phyloP scores from a whole-genome alignment of 768 basidiomycete species.

The Rhodotorula sphaerocarpa region DNA sequence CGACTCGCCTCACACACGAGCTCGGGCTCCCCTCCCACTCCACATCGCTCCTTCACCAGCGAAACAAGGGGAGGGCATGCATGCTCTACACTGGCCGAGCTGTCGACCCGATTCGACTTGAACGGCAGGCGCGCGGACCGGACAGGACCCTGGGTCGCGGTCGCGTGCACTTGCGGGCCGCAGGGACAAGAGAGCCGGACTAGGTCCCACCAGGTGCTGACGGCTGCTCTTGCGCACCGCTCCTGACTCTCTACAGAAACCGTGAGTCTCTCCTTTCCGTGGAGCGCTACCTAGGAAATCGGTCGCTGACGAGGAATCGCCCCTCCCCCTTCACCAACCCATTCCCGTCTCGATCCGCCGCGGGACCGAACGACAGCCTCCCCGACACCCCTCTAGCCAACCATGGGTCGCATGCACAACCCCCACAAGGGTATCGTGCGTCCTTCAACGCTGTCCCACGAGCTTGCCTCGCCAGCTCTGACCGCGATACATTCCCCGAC shows the following conservation, averaged over 20 bases:
- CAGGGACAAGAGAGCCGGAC: conserved; percentile 17
- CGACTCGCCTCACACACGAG: neutral
- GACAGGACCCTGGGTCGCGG: too few relatives aligned
- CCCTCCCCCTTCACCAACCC: neutral
- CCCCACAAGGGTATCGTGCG: conserved; percentile 98
- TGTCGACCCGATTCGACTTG: too few relatives aligned
- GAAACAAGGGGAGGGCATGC: too few relatives aligned
- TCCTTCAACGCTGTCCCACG: conserved; percentile 35
- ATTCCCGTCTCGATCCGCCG: neutral
- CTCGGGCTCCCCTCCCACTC: too few relatives aligned
- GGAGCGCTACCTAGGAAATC: too few relatives aligned
- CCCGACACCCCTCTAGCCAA: conserved; percentile 30
- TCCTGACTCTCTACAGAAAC: neutral
- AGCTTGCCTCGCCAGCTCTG: neutral
- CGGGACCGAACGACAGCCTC: neutral
- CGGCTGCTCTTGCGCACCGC: conserved; percentile 16
- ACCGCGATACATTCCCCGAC: neutral
- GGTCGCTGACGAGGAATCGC: too few relatives aligned
- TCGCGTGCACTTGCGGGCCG: too few relatives aligned
- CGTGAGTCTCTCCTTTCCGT: neutral
- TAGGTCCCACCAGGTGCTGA: conserved; percentile 18
- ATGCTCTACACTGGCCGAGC: too few relatives aligned
- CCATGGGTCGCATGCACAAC: conserved; percentile 58
- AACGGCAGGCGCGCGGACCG: too few relatives aligned
- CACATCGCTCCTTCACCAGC: too few relatives aligned